These are phyloP conservation scores for Trifolium repens DNA, from an alignment of 306 rosid species.

Conservation along the genomic window DNA sequence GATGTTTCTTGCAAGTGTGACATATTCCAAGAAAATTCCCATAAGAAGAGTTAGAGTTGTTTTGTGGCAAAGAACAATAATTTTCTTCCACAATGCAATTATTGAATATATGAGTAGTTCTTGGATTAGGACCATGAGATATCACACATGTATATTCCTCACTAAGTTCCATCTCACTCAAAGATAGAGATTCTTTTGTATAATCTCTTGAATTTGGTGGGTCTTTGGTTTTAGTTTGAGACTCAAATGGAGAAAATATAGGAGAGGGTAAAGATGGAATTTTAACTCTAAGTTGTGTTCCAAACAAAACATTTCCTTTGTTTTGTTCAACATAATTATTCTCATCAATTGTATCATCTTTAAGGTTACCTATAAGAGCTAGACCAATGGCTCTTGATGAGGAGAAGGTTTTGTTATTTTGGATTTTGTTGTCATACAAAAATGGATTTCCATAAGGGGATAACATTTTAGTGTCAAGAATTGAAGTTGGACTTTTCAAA, in stretches of 20 bases:
- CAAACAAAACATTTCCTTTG: slow-evolving; percentile 56
- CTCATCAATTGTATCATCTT: slow-evolving; percentile 43
- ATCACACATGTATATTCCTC: slow-evolving; percentile 92
- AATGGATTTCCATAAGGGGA: slow-evolving; percentile 53
- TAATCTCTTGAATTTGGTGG: slow-evolving; percentile 34
- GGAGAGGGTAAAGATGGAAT: slow-evolving; percentile 54
- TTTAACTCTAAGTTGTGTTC: slow-evolving; percentile 67
- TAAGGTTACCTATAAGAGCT: slow-evolving; percentile 60
- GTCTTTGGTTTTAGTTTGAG: slow-evolving; percentile 28
- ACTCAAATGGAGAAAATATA: slow-evolving; percentile 29
- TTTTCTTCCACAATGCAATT: slow-evolving; percentile 69
- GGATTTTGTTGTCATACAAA: slow-evolving; percentile 32
- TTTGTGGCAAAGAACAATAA: slow-evolving; percentile 45
- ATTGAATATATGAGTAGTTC: slow-evolving; percentile 81
- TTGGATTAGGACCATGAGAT: slow-evolving; percentile 76
- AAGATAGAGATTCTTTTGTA: slow-evolving; percentile 36
- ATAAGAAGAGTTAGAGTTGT: slow-evolving; percentile 33
- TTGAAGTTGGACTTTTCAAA: slow-evolving; percentile 74
- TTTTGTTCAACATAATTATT: slow-evolving; percentile 40
- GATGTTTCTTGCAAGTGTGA: slow-evolving; percentile 83
- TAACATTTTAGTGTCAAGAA: slow-evolving; percentile 62
- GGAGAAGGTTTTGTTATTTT: slow-evolving; percentile 33
- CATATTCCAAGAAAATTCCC: slow-evolving; percentile 78
- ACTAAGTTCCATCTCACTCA: slow-evolving; percentile 79
- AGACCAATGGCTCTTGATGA: slow-evolving; percentile 66